These are phyloP conservation scores for Fusarium praegraminearum DNA, from an alignment of 2,329 filamentous ascomycete species.

Conservation along the genomic window DNA sequence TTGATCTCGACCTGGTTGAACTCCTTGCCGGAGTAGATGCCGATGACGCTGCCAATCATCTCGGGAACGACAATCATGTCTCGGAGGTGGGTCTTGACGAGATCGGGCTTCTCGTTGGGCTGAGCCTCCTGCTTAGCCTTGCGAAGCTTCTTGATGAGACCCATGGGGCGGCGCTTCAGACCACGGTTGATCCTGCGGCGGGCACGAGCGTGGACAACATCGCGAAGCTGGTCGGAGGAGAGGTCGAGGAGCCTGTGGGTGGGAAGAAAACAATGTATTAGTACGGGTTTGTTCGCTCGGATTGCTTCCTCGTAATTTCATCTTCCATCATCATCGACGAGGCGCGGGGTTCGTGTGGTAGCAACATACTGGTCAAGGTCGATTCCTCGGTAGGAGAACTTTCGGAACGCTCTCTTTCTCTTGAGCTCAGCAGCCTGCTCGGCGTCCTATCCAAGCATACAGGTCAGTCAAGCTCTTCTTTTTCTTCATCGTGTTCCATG, in stretches of 20 bases:
- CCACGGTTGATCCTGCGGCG: constrained; percentile 99
- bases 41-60: constrained; percentile 99
- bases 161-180: constrained; percentile 99
- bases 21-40: constrained; percentile 99
- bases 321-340: constrained; percentile 35
- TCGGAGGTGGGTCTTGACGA: constrained; percentile 99
- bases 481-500: constrained; percentile 1
- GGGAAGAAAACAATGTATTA: constrained; percentile 37
- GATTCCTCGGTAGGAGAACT: constrained; percentile 99
- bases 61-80: constrained; percentile 99
- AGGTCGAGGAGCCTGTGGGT: constrained; percentile 91
- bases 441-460: constrained; percentile 75
- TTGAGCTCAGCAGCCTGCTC: constrained; percentile 99
- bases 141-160: constrained; percentile 99
- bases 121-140: constrained; percentile 99
- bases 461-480: constrained; percentile 48
- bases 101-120: constrained; percentile 99
- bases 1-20: constrained; percentile 99
- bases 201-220: constrained; percentile 99
- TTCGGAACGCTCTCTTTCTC: constrained; percentile 99
- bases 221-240: constrained; percentile 96
- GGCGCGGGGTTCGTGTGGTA: constrained; percentile 46
- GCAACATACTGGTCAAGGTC: constrained; percentile 96
- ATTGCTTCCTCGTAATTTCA: constrained; percentile 16
- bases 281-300: constrained; percentile 26